phyloP scores from a whole-genome alignment of 2,329 filamentous ascomycete genomes.

The Cryphonectria parasitica region DNA sequence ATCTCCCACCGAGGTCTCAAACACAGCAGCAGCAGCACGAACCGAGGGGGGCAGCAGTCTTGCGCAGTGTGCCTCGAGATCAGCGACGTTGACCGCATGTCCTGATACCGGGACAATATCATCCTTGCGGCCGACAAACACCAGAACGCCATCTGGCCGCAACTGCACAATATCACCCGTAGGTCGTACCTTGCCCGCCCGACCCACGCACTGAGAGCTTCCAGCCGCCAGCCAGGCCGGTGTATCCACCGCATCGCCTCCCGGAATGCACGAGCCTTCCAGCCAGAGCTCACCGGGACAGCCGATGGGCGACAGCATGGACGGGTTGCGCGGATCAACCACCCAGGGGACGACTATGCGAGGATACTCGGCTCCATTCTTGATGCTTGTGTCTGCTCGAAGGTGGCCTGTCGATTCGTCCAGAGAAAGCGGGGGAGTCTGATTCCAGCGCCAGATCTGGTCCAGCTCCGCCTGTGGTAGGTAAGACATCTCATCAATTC shows the following conservation, averaged over 20 bases:
- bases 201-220: constrained; percentile 37
- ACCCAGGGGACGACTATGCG: constrained; percentile 40
- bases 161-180: constrained; percentile 38
- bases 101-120: constrained; percentile 39
- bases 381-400: constrained; percentile 29
- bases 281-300: constrained; percentile 45
- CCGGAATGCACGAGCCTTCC: constrained; percentile 41
- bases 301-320: constrained; percentile 45
- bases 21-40: constrained; percentile 36
- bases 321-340: constrained; percentile 38
- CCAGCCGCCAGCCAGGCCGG: constrained; percentile 43
- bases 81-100: constrained; percentile 44
- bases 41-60: constrained; percentile 39
- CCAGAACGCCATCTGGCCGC: constrained; percentile 34
- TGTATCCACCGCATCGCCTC: constrained; percentile 34
- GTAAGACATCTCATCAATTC: constrained; percentile 41
- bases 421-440: constrained; percentile 40
- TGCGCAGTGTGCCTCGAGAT: constrained; percentile 44
- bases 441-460: constrained; percentile 49
- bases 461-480: constrained; percentile 43
- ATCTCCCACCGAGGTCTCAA: constrained; percentile 18
- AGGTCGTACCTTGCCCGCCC: constrained; percentile 34
- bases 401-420: constrained; percentile 35
- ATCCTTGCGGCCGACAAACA: constrained; percentile 37
- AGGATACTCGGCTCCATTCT: constrained; percentile 40